Base-by-base conservation (phyloP, 2,329 filamentous ascomycete species). In the Teratosphaeria zuluensis region DNA sequence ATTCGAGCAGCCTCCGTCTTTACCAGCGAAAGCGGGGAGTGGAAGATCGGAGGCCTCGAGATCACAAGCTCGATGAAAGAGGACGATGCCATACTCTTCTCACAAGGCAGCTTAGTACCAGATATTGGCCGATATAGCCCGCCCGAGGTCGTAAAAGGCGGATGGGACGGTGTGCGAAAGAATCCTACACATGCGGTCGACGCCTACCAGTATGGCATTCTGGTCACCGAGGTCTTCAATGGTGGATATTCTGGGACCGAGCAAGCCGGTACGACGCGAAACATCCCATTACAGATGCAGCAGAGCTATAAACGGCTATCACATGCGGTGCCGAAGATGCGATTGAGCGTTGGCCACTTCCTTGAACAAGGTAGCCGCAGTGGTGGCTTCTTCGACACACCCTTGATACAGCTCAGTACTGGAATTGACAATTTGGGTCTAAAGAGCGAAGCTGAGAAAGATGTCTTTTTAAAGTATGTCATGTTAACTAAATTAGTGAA, bases 1-100 rank as follows among this genome's bases (percentile, higher is more conserved):
- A 78, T 99, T 56, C 86, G 89, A 62, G 88, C 89, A 21, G 88
- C 89, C 0, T 96, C 92, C 0, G 81, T 99, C 63, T 99, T 92
- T 74, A 94, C 90, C 3, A 91, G 90, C 61, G 92, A 97, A 71
- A 96, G 94, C 69, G 94, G 94, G 59, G 94, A 99, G 75, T 99
- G 94, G 94, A 97, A 95, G 70, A 78, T 99, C 1, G 92, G 88
- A 21, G 94, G 94, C 0, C 95, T 99, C 66, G 94, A 99, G 65
- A 83, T 96, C 4, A 74, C 97, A 60, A 97, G 92, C 75, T 96
- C 88, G 42, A 86, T 97, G 76, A 97, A 96, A 69, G 94, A 97
- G 59, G 92, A 97, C 62, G 90, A 97, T 66, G 90, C 92, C 9
- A 80, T 95, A 54, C 92, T 99, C 69, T 96, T 95, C 70, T 94